Evolutionary conservation across 768 basidiomycete genomes (phyloP), one percentile per base, ranked within the genome.

Genomic region (Suillus subaureus): DNA sequence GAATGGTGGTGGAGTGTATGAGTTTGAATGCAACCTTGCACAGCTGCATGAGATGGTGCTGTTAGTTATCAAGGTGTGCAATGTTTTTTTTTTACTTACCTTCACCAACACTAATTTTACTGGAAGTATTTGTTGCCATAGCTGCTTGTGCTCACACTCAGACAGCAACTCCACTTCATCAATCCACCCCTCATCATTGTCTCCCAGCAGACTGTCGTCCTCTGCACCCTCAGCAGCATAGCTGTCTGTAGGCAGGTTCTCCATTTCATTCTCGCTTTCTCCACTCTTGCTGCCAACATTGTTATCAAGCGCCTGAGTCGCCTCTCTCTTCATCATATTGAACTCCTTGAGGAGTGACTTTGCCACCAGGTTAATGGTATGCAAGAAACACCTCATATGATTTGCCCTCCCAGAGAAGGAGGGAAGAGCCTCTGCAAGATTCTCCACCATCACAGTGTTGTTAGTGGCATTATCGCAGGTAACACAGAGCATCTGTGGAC

Each of bases 371-470:
- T 79, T 80, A 6, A 82, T 45, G 2, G 82, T 69, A 49, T 84
- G 83, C 0, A 69, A 62, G 60, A 84, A 82, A 67, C 83, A 85
- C 0, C 73, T 62, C 0, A 71, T 73, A 1, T 70, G 77, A 39
- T 70, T 78, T 0, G 65, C 65, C 0, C 33, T 26, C 1, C 78
- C 78, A 2, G 62, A 54, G 43, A 78, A 81, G 1, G 12, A 37
- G 0, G 56, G 47, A 1, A 82, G 6, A 4, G 72, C 65, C 0
- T 69, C 43, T 21, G 28, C 28, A 2, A 78, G 66, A 40, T 73
- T 65, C 1, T 61, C 35, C 0, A 74, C 67, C 60, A 77, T 65
- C 0, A 67, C 71, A 61, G 75, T 54, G 47, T 77, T 78, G 51
- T 76, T 74, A 0, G 66, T 67, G 6, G 70, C 73, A 62, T 74